A percentile compares a stretch with the other conserved stretches of the same genome.
Conservation (phyloP, 441 rosid species). For the Erodium chrysanthum region DNA sequence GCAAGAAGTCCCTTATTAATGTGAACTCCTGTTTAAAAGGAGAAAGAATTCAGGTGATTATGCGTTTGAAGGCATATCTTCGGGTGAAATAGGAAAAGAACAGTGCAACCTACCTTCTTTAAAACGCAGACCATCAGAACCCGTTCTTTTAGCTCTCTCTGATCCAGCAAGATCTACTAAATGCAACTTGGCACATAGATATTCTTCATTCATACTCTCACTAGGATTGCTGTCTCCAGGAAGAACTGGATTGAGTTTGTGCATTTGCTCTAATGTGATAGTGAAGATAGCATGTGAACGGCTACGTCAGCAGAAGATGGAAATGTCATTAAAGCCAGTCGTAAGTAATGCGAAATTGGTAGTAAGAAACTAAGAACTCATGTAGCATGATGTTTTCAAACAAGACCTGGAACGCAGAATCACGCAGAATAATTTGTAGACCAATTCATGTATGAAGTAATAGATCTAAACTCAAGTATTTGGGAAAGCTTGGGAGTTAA, state of each 20-base stretch:
- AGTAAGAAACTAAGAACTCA: conserved; percentile 8
- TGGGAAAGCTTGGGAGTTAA: too few relatives aligned
- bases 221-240: conserved; percentile 41
- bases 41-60: conserved; percentile 20
- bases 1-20: conserved; percentile 97
- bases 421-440: neutral
- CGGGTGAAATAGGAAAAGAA: conserved; percentile 9
- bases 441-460: too few relatives aligned
- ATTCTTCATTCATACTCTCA: conserved; percentile 71
- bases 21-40: conserved; percentile 64
- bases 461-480: too few relatives aligned
- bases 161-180: conserved; percentile 99
- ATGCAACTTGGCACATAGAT: conserved; percentile 95
- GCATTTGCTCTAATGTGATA: conserved; percentile 92
- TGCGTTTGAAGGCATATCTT: conserved; percentile 16
- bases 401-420: neutral
- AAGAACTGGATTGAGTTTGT: conserved; percentile 48
- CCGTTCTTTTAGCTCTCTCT: conserved; percentile 94
- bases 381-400: conserved; percentile 5
- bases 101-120: conserved; percentile 67
- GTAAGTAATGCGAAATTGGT: conserved; percentile 4
- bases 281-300: conserved; percentile 99
- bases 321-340: conserved; percentile 9
- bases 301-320: conserved; percentile 33
- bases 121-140: conserved; percentile 89